phyloP scores from a whole-genome alignment of 106 monocot genomes.

The Dendrobium chrysotoxum region DNA sequence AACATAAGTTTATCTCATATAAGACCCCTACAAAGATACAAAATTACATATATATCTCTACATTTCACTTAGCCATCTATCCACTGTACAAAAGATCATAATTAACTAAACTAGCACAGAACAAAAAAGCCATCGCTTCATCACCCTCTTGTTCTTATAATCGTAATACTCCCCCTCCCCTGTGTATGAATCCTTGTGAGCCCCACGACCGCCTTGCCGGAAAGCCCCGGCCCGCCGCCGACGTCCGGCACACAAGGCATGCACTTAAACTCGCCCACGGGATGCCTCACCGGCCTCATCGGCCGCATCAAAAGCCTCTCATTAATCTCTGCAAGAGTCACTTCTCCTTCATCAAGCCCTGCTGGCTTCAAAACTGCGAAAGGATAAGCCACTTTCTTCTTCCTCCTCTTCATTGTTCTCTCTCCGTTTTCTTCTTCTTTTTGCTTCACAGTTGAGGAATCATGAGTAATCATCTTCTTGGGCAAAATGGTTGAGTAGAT shows the following conservation, averaged over 20 bases:
- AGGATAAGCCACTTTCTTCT: slow-evolving; percentile 50
- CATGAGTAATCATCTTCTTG: background rate
- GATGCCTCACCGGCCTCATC: slow-evolving; percentile 72
- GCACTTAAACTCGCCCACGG: slow-evolving; percentile 70
- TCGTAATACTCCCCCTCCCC: slow-evolving; percentile 84
- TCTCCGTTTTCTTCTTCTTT: background rate
- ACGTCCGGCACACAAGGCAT: slow-evolving; percentile 35
- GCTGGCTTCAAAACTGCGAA: slow-evolving; percentile 73
- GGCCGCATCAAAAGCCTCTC: slow-evolving; percentile 60
- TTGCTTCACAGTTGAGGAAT: background rate
- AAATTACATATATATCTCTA: background rate
- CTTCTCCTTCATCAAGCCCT: slow-evolving; percentile 48
- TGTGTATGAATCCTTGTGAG: slow-evolving; percentile 75
- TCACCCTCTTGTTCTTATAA: slow-evolving; percentile 92
- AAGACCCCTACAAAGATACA: background rate
- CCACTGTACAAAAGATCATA: background rate
- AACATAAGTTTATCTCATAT: too few species aligned
- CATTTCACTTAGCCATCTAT: background rate
- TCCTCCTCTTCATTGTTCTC: slow-evolving; percentile 12
- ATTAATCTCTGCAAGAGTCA: slow-evolving; percentile 81
- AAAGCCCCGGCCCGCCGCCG: slow-evolving; percentile 46
- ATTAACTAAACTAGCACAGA: background rate
- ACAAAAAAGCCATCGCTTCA: too few species aligned
- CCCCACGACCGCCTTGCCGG: slow-evolving; percentile 86
- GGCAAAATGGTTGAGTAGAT: background rate